phyloP scores from a whole-genome alignment of 108 stramenopile genomes.

The Nannochloropsis salina region DNA sequence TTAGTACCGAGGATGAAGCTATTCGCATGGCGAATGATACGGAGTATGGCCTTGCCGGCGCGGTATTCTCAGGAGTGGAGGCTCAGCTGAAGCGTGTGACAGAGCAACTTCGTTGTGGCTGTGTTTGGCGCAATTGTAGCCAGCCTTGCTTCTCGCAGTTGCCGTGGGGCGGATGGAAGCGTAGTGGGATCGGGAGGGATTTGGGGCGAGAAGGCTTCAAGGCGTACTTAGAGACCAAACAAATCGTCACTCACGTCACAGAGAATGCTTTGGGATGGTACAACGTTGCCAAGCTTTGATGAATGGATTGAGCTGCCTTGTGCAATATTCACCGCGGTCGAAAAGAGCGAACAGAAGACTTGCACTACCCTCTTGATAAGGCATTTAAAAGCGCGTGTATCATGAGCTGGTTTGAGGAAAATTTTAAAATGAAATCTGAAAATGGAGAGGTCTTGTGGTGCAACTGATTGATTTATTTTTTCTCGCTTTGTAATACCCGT shows the following conservation, averaged over 20 bases:
- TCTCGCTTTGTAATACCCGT: too few relatives aligned
- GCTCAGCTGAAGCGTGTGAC: slow-evolving; percentile 44
- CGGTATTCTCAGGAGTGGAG: slow-evolving; percentile 48
- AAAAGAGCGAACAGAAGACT: neutral
- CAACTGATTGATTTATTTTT: too few relatives aligned
- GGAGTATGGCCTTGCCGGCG: slow-evolving; percentile 55
- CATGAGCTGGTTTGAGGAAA: too few relatives aligned
- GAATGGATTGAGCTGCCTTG: neutral
- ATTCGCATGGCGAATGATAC: slow-evolving; percentile 53
- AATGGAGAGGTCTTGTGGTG: neutral
- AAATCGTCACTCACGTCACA: slow-evolving; percentile 13
- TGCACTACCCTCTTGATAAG: too few relatives aligned
- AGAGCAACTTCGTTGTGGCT: slow-evolving; percentile 61
- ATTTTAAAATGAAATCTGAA: neutral
- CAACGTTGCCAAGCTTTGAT: neutral
- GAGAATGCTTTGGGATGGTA: neutral
- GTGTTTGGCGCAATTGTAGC: slow-evolving; percentile 57
- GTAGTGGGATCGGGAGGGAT: slow-evolving; percentile 94
- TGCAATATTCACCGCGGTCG: neutral
- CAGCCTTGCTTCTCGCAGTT: slow-evolving; percentile 52
- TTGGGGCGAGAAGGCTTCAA: slow-evolving; percentile 75
- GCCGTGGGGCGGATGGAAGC: slow-evolving; percentile 94
- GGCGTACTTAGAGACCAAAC: slow-evolving; percentile 86
- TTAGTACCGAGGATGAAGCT: slow-evolving; percentile 56
- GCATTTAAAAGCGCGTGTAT: too few relatives aligned